phyloP scores from a whole-genome alignment of 208 protist species.

The Blastocrithidia nonstop region DNA sequence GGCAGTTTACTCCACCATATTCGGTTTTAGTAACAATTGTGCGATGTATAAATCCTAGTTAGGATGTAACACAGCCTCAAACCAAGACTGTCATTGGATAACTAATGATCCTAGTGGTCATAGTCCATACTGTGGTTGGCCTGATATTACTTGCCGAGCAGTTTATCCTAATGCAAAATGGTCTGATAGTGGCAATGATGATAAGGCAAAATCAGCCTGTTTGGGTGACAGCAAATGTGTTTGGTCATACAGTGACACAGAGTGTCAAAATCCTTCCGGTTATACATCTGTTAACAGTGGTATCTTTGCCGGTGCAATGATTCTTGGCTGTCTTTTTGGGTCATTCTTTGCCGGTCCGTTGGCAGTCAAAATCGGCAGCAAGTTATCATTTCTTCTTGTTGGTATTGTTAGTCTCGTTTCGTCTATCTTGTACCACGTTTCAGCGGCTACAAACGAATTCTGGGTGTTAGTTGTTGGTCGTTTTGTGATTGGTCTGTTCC shows the following conservation, averaged over 20 bases:
- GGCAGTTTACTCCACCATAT: constrained; percentile 42
- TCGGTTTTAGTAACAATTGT: constrained; percentile 44
- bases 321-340: constrained; percentile 61
- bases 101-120: neutral
- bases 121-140: constrained; percentile 19
- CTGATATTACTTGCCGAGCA: constrained; percentile 12
- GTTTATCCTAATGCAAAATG: constrained; percentile 7
- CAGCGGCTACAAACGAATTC: constrained; percentile 29
- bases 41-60: constrained; percentile 11
- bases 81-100: constrained; percentile 40
- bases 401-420: constrained; percentile 31
- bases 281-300: constrained; percentile 41
- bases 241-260: constrained; percentile 26
- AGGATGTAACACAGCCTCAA: constrained; percentile 21
- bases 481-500: constrained; percentile 49
- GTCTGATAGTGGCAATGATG: neutral
- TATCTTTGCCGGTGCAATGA: constrained; percentile 74
- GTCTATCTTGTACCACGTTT: constrained; percentile 51
- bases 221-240: constrained; percentile 15
- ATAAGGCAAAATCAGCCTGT: constrained; percentile 4
- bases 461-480: constrained; percentile 52
- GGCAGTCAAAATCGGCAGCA: constrained; percentile 21
- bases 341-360: constrained; percentile 42
- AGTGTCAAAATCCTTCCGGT: constrained; percentile 36
- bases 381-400: constrained; percentile 34